Percentiles rank a stretch among this genome's conserved stretches.
These are phyloP conservation scores for Ciborinia camelliae DNA, from an alignment of 2,329 filamentous ascomycete species.

Conservation along the genomic window DNA sequence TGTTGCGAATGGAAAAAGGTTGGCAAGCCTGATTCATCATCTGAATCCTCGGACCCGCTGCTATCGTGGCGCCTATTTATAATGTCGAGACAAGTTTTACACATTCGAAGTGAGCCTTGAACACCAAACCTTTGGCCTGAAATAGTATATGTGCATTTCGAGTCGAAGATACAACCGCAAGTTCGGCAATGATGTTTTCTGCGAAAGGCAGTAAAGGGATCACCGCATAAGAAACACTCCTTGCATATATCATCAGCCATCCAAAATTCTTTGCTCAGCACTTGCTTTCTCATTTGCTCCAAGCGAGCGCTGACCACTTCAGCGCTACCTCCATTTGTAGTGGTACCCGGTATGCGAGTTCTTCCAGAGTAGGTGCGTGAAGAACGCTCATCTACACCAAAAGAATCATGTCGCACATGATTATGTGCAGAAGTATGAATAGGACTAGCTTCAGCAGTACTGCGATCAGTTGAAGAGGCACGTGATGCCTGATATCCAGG, in stretches of 20 bases:
- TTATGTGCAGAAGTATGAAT: slow-evolving; percentile 58
- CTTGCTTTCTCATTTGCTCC: slow-evolving; percentile 75
- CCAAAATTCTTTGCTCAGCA: slow-evolving; percentile 95
- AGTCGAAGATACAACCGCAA: slow-evolving; percentile 98
- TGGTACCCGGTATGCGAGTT: slow-evolving; percentile 55
- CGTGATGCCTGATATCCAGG: slow-evolving; percentile 49
- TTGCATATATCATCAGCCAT: slow-evolving; percentile 99
- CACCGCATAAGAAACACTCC: slow-evolving; percentile 90
- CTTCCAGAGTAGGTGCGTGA: slow-evolving; percentile 44
- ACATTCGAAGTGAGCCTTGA: slow-evolving; percentile 78
- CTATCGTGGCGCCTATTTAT: slow-evolving; percentile 88
- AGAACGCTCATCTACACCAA: slow-evolving; percentile 43
- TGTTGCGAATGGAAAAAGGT: slow-evolving; percentile 57
- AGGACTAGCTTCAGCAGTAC: slow-evolving; percentile 54
- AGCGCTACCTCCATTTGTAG: slow-evolving; percentile 53
- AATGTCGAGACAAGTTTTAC: slow-evolving; percentile 86
- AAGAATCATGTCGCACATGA: slow-evolving; percentile 55
- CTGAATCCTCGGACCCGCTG: slow-evolving; percentile 82
- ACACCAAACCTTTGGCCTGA: slow-evolving; percentile 85
- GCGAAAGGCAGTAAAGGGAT: slow-evolving; percentile 87
- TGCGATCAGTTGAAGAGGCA: slow-evolving; percentile 57
- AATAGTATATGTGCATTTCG: slow-evolving; percentile 91
- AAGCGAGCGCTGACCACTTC: slow-evolving; percentile 59
- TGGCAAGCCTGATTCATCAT: slow-evolving; percentile 68
- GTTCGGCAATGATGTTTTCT: slow-evolving; percentile 95